Conservation (phyloP, 352 stramenopile genomes). For the Globisporangium mamillatum region DNA sequence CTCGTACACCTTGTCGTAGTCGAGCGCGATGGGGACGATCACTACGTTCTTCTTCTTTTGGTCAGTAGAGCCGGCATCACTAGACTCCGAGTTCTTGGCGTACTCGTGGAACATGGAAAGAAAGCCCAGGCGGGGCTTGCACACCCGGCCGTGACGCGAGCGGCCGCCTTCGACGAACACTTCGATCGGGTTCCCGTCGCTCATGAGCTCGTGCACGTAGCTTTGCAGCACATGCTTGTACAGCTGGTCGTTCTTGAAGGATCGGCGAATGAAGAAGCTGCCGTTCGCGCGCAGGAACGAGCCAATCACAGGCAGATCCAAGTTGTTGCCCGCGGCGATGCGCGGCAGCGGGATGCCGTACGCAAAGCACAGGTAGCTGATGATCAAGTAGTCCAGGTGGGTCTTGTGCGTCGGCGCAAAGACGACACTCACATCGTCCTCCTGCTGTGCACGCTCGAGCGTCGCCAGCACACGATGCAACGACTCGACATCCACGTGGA, state of each 20-base stretch:
- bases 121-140: constrained; percentile 69
- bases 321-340: constrained; percentile 87
- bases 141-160: constrained; percentile 75
- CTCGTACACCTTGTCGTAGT: constrained; percentile 90
- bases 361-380: constrained; percentile 88
- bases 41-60: constrained; percentile 42
- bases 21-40: constrained; percentile 83
- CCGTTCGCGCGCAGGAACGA: constrained; percentile 80
- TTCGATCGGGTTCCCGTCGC: constrained; percentile 81
- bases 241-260: constrained; percentile 61
- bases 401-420: constrained; percentile 88
- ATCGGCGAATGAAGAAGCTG: constrained; percentile 89
- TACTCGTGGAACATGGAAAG: constrained; percentile 74
- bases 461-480: constrained; percentile 53
- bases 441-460: constrained; percentile 28
- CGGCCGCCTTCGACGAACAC: constrained; percentile 89
- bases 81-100: constrained; percentile 24
- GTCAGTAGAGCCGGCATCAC: constrained; percentile 11
- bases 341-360: constrained; percentile 84
- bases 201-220: constrained; percentile 82
- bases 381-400: constrained; percentile 89
- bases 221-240: constrained; percentile 86
- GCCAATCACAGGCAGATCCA: constrained; percentile 80
- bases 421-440: constrained; percentile 62
- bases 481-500: constrained; percentile 70